phyloP scores from a whole-genome alignment of 1,284 basidiomycete species.

The Spongispora temasekensis region DNA sequence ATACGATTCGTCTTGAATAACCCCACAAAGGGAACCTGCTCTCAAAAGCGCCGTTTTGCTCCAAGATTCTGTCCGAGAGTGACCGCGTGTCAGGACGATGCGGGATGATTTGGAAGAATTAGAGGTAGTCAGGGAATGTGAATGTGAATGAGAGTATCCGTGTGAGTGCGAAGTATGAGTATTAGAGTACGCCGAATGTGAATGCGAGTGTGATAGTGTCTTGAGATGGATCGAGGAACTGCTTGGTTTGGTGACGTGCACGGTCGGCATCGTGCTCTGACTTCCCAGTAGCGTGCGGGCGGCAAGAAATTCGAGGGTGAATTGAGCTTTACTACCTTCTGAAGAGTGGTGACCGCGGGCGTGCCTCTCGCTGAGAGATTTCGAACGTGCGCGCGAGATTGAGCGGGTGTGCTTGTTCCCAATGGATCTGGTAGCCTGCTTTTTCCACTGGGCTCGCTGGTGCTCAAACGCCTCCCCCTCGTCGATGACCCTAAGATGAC shows the following conservation, averaged over 20 bases:
- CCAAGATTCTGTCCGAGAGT: constrained; percentile 62
- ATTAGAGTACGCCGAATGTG: constrained; percentile 27
- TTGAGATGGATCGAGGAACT: constrained; percentile 25
- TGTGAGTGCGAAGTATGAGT: constrained; percentile 34
- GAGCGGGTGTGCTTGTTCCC: constrained; percentile 63
- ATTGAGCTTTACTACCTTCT: constrained; percentile 25
- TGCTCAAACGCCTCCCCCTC: constrained; percentile 59
- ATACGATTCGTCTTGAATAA: constrained; percentile 26
- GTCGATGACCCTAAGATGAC: constrained; percentile 55
- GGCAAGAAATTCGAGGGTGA: constrained; percentile 57
- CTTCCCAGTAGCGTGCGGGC: constrained; percentile 63
- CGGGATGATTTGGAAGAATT: constrained; percentile 46
- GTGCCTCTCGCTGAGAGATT: constrained; percentile 52
- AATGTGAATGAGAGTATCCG: constrained; percentile 43
- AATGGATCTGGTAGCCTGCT: constrained; percentile 60
- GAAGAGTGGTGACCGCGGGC: constrained; percentile 15
- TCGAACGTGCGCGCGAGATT: constrained; percentile 61
- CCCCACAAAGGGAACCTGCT: constrained; percentile 43
- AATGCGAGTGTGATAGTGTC: constrained; percentile 30
- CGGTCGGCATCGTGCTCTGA: constrained; percentile 53
- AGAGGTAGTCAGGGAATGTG: constrained; percentile 48
- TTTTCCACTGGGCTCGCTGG: constrained; percentile 66
- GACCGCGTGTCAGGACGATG: constrained; percentile 40
- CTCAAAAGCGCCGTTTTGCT: constrained; percentile 57
- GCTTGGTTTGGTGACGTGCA: constrained; percentile 37